A percentile compares a stretch with the other conserved stretches of the same genome.
Evolutionary conservation across 78 protist species (phyloP).

Genomic region (Dictyostelium brefeldianum): DNA sequence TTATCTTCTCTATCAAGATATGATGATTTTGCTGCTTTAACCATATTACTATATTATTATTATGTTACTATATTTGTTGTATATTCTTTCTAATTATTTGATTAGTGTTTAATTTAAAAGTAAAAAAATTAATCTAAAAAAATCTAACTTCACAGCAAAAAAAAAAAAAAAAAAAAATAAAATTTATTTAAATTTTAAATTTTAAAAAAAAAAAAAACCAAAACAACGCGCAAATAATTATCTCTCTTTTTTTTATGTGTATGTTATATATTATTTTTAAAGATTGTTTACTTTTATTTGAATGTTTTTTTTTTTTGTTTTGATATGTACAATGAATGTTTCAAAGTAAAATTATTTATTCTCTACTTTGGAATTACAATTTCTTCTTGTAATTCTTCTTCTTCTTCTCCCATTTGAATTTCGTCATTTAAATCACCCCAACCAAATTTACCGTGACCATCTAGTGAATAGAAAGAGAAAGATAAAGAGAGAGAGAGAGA

Average conservation of each 20-base stretch:
- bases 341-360: too few species aligned
- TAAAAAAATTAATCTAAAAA: too few species aligned
- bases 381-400: slow-evolving; percentile 12
- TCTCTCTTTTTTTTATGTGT: too few species aligned
- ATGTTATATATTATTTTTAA: too few species aligned
- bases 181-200: background rate
- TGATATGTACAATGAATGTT: background rate
- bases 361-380: background rate
- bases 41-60: background rate
- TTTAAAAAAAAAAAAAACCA: background rate
- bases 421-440: slow-evolving; percentile 54
- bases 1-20: background rate
- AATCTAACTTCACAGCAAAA: too few species aligned
- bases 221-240: too few species aligned
- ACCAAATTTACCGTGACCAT: slow-evolving; percentile 58
- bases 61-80: too few species aligned
- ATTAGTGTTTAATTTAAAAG: too few species aligned
- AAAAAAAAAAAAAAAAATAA: too few species aligned
- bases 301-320: background rate
- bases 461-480: background rate
- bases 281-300: background rate
- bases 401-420: background rate
- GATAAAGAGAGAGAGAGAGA: background rate
- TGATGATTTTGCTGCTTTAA: background rate
- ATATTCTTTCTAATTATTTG: too few species aligned